Percentiles rank a stretch among this genome's conserved stretches.
phyloP scores from a whole-genome alignment of 768 basidiomycete genomes.

The Amanita pseudoporphyria region DNA sequence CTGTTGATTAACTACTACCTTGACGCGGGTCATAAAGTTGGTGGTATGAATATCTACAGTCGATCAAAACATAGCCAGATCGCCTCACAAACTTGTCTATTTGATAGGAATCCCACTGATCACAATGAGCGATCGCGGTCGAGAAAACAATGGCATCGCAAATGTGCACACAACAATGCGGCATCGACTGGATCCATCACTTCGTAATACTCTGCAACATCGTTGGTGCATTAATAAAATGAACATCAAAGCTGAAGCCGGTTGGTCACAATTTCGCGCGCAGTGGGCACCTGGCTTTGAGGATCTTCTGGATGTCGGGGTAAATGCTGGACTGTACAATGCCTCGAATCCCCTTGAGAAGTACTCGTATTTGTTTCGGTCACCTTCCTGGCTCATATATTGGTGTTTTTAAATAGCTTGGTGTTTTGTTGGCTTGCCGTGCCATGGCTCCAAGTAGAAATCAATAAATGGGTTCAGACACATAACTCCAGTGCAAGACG shows the following conservation, averaged over 20 bases:
- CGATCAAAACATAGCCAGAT: too few relatives aligned
- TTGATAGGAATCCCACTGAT: constrained; percentile 31
- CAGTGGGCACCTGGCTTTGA: constrained; percentile 28
- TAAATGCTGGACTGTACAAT: constrained; percentile 19
- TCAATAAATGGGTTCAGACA: constrained; percentile 18
- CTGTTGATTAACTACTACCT: too few relatives aligned
- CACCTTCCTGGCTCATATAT: too few relatives aligned
- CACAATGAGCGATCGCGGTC: constrained; percentile 23
- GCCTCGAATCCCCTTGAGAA: too few relatives aligned
- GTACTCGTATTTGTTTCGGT: too few relatives aligned
- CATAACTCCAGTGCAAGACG: constrained; percentile 17
- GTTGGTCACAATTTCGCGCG: constrained; percentile 24
- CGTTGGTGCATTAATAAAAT: constrained; percentile 24
- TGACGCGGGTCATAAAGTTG: too few relatives aligned
- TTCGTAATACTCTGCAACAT: constrained; percentile 23
- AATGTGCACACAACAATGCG: neutral
- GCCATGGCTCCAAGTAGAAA: constrained; percentile 30
- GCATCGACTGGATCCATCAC: neutral
- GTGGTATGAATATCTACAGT: too few relatives aligned
- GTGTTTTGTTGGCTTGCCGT: constrained; percentile 32
- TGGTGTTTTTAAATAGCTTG: too few relatives aligned
- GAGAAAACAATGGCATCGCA: neutral
- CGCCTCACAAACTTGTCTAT: too few relatives aligned
- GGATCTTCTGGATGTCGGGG: constrained; percentile 19
- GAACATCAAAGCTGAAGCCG: constrained; percentile 34